Evolutionary conservation across 768 basidiomycete genomes (phyloP), one percentile per base, ranked within the genome.

Genomic region (Paxillus rubicundulus): DNA sequence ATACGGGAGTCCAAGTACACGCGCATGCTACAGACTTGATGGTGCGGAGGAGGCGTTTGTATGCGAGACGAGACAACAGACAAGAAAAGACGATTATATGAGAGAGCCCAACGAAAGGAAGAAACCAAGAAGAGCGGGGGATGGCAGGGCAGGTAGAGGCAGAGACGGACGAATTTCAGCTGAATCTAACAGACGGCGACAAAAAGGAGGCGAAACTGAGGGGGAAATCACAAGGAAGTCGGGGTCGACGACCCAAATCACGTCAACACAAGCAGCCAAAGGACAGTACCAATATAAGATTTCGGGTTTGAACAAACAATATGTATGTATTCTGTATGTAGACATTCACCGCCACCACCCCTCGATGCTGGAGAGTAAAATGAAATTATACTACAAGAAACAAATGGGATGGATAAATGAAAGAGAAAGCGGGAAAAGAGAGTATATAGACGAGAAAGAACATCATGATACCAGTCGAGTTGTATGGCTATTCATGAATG

Each of bases 21-120:
- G 56, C 73, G 67, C 73, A 72, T 72, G 74, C 70, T 74, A 75
- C 72, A 74, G 57, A 54, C 7, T 45, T 43, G 47, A 38, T 45
- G 52, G 37, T 48, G 45, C 46, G 21, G 52, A 47, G 17, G n/a
- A 5, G 20, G 34, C 6, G 36, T 14, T 24, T 37, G 13, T 37
- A n/a, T n/a, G 36, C 6, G 36, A 37, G 36, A n/a, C 36, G 36
- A 37, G 36, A 37, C 21, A 10, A 14, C 17, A 18, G 45, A 56
- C 39, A 39, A 38, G 40, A 44, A 18, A 37, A 49, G 41, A 28
- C 34, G 37, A 14, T 30, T 54, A 40, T 54, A 50, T 14, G 20
- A 39, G 47, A 28, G 17, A 30, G 24, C 6, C n/a, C 36, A 37
- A 37, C 16, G 13, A n/a, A 1, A 37, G 14, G 36, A 37, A 13